Evolutionary conservation across 257 asterid species (phyloP), one percentile per base, ranked within the genome.

Genomic region (Gardenia jasminoides): DNA sequence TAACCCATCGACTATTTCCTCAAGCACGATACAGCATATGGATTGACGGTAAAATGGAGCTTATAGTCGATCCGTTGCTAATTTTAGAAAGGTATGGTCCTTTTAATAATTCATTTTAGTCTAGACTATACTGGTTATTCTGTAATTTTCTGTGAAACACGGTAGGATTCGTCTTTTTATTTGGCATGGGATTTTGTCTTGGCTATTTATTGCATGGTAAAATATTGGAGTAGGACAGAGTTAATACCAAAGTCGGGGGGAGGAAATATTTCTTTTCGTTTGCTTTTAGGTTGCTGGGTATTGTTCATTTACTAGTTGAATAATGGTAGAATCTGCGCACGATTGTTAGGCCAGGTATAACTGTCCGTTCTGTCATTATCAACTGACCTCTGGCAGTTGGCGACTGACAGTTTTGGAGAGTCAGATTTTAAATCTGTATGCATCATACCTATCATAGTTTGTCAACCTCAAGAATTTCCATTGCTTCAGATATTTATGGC

Each of bases 1-100:
- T 93, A 80, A 96, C 98, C 68, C 99, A 96, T 80, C 90, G 97
- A 76, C 81, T 96, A 84, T 96, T 96, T 87, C 98, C 97, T 78
- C 88, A 92, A 82, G 97, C 98, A 72, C 88, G 83, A 77, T 96
- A 96, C 88, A 93, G 98, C 90, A 90, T 96, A 79, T 96, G 99
- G 99, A 90, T 96, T 83, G 99, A 96, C 86, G 99, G 97, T 84
- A 93, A 96, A 92, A 96, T 96, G 99, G 97, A 96, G 91, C 96
- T 96, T 76, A 88, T 89, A 52, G 97, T 96, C 79, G 99, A 96
- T 83, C 99, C 99, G 0, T 84, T 96, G 91, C 94, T 93, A 75
- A 84, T 96, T 44, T 88, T 96, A 44, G 99, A 96, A 87, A 96
- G 99, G 99, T 96, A 89, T 41, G 82, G 70, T 75, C 43, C 28